Evolutionary conservation across 2,329 filamentous ascomycete genomes (phyloP).

Genomic region (Ophidiomyces ophidiicola): DNA sequence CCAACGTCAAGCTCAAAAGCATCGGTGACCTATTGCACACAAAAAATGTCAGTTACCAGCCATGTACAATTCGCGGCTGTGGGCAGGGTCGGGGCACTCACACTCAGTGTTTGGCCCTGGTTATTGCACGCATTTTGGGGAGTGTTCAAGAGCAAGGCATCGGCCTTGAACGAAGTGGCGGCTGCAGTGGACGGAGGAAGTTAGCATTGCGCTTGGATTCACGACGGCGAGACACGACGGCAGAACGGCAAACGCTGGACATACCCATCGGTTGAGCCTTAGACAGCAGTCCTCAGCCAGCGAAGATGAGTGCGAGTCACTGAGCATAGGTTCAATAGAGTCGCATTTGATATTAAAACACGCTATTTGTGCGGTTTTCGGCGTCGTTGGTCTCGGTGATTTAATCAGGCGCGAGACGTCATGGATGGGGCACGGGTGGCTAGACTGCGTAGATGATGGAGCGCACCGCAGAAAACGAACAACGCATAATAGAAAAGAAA

Average conservation of each 20-base stretch:
- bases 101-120: constrained; percentile 1
- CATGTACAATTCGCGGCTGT: neutral
- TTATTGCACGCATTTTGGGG: constrained; percentile 1
- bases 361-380: neutral
- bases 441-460: neutral
- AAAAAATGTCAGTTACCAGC: neutral
- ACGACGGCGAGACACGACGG: too few relatives aligned
- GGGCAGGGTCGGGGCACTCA: neutral
- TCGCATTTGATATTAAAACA: too few relatives aligned
- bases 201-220: neutral
- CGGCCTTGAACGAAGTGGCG: constrained; percentile 6
- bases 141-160: constrained; percentile 2
- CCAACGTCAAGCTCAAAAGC: constrained; percentile 28
- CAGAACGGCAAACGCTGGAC: neutral
- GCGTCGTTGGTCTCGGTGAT: neutral
- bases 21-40: neutral
- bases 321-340: neutral
- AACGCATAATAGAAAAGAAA: constrained; percentile 3
- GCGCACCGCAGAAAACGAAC: neutral
- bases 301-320: neutral
- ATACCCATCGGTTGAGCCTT: constrained; percentile 3
- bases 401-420: constrained; percentile 1
- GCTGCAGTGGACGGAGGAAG: neutral
- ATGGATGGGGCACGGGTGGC: neutral
- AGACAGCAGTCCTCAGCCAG: neutral